Evolutionary conservation across 2,329 filamentous ascomycete genomes (phyloP).

Genomic region (Nemania sp.): DNA sequence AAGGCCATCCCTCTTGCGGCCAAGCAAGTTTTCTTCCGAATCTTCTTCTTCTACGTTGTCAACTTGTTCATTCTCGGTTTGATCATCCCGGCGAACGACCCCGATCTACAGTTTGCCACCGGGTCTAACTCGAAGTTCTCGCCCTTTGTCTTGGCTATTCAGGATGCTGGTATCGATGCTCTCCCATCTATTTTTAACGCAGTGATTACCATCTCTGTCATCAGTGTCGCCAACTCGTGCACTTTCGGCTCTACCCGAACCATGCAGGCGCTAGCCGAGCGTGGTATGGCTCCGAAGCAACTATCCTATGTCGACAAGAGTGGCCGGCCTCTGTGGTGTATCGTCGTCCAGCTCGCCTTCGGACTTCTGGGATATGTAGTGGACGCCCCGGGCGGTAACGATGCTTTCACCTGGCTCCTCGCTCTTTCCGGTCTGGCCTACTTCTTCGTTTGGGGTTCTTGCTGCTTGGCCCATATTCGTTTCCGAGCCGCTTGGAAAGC

Average conservation of each 20-base stretch:
- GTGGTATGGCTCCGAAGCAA: slow-evolving; percentile 57
- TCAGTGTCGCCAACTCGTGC: slow-evolving; percentile 56
- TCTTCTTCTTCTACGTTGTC: slow-evolving; percentile 56
- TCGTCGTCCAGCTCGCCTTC: slow-evolving; percentile 56
- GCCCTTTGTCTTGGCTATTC: slow-evolving; percentile 56
- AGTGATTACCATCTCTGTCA: slow-evolving; percentile 55
- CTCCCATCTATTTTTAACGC: slow-evolving; percentile 58
- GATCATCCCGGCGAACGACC: slow-evolving; percentile 50
- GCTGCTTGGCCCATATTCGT: slow-evolving; percentile 66
- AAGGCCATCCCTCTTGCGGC: slow-evolving; percentile 53
- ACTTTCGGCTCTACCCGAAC: slow-evolving; percentile 56
- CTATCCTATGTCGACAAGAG: slow-evolving; percentile 63
- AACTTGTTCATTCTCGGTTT: slow-evolving; percentile 56
- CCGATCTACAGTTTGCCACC: slow-evolving; percentile 43
- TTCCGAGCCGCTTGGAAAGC: slow-evolving; percentile 65
- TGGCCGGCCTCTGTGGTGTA: slow-evolving; percentile 61
- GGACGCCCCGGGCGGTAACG: slow-evolving; percentile 45
- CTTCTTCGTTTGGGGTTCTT: slow-evolving; percentile 76
- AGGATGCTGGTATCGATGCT: slow-evolving; percentile 53
- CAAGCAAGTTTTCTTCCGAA: slow-evolving; percentile 60
- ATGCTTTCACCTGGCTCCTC: slow-evolving; percentile 67
- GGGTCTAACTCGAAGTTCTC: slow-evolving; percentile 50
- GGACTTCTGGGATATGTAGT: slow-evolving; percentile 63
- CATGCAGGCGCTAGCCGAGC: slow-evolving; percentile 53
- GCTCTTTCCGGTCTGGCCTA: slow-evolving; percentile 72